These are phyloP conservation scores for Melocanna baccifera DNA, from an alignment of 176 grass and related monocot species.

Conservation along the genomic window DNA sequence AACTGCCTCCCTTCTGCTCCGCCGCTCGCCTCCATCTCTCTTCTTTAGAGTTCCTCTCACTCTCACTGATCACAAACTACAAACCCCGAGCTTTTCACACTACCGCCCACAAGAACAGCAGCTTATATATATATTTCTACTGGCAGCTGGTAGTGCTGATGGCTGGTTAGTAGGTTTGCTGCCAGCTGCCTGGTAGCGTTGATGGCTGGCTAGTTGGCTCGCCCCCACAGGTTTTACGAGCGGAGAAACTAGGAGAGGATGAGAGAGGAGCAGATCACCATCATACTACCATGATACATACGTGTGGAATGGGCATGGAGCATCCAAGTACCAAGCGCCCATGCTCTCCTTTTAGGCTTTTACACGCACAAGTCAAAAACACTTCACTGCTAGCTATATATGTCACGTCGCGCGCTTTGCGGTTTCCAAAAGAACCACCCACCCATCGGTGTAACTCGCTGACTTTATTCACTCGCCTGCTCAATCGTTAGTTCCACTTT, in stretches of 20 bases:
- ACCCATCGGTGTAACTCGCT: not conserved
- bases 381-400: slow-evolving; percentile 20
- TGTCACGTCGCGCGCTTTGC: slow-evolving; percentile 35
- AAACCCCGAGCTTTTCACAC: not conserved
- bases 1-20: slow-evolving; percentile 45
- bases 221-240: not conserved
- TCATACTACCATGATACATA: slow-evolving; percentile 16
- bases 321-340: slow-evolving; percentile 8
- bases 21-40: slow-evolving; percentile 36
- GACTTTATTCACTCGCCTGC: not conserved
- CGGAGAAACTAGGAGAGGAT: not conserved
- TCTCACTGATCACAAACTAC: not conserved
- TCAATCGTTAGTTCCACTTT: not conserved
- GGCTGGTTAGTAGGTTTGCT: not conserved
- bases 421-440: slow-evolving; percentile 14
- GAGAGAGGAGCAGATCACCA: not conserved
- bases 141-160: not conserved
- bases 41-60: not conserved
- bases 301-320: not conserved
- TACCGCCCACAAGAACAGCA: not conserved
- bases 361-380: not conserved
- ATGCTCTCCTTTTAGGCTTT: too few relatives aligned
- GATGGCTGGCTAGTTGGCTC: not conserved
- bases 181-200: not conserved
- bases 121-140: not conserved